Base-by-base conservation (phyloP, 2,329 filamentous ascomycete genomes). In the Colletotrichum horii region DNA sequence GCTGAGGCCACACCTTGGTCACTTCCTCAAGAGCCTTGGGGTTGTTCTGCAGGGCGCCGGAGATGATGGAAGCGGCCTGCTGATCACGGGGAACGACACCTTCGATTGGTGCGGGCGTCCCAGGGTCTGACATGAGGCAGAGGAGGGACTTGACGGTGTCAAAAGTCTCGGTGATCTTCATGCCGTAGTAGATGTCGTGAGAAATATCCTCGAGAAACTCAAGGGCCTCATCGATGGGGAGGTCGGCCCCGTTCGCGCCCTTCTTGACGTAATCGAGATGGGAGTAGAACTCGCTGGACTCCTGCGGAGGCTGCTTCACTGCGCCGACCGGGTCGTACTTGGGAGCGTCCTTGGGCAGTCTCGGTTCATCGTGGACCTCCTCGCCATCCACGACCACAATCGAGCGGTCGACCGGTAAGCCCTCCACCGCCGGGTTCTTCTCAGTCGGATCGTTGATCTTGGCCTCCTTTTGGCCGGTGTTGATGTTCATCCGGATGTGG, bases 121-220 rank as follows among this genome's bases (percentile, higher is more conserved):
- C 71, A 55, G 74, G 60, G 78, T 83, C 75, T 30, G 81, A 79
- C 82, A 92, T 88, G 48, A 92, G 84, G 80, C 91, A 92, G 75
- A 93, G 83, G 3, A 94, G 86, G n/a, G 87, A 83, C 77, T 87
- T 87, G 68, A 93, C 78, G 3, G 89, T 88, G 3, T 88, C 87
- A 4, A 85, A 80, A 77, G 93, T 89, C 80, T 91, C 89, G 26
- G 89, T 87, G 74, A 94, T 88, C 81, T 93, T 90, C 22, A 92
- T 85, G 12, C 93, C 93, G 82, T 93, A 94, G 84, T 93, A 94
- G 77, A 94, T 91, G 82, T 94, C 93, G 82, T 94, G 92, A 0
- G 92, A 89, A 32, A 93, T 84, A 8, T 94, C 92, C 76, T 90
- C 87, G n/a, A 94, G 87, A 38, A 87, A 87, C 38, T 90, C 87